Evolutionary conservation across 495 filamentous ascomycete species (phyloP), one percentile per base, ranked within the genome.

Genomic region (Aspergillus indologenus): DNA sequence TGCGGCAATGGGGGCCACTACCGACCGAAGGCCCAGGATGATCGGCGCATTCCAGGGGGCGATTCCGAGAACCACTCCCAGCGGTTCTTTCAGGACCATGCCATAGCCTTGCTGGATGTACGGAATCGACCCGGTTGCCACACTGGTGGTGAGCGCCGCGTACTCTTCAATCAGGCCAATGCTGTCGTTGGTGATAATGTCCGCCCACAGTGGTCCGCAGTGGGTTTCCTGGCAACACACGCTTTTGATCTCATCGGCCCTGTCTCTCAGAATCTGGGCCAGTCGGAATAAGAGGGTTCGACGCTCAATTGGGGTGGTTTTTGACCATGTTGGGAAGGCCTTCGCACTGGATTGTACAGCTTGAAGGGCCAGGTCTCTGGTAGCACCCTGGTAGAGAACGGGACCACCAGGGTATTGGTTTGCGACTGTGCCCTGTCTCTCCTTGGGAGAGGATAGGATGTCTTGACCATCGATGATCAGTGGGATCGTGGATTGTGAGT

Each of bases 1-100:
- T 3, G 82, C 83, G 17, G 90, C 89, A 48, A 93, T 72, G n/a
- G 90, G 82, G 66, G 76, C 86, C n/a, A 84, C 67, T 11, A 90
- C 70, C 6, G 87, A 76, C 55, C 87, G 79, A 15, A 88, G 61
- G 19, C 79, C 79, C 9, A 88, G 68, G 15, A 73, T 70, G 55
- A 85, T 80, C 29, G 87, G 81, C 2, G 71, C 75, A 65, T 85
- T 85, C 87, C 89, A 92, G 21, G 90, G 88, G 14, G 88, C 88
- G 67, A 91, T 87, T 24, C 81, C 85, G 12, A 92, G 76, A 0
- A 89, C 70, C n/a, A 91, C 89, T 8, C 89, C 89, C 59, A 81
- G 85, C 1, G 89, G 88, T 65, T 92, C 88, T 57, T 83, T 86
- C 29, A 83, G 67, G 15, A 91, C 61, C 40, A 64, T 26, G 0